Base-by-base conservation (phyloP, 1,139 yeast genomes). In the Candida freyschussii region DNA sequence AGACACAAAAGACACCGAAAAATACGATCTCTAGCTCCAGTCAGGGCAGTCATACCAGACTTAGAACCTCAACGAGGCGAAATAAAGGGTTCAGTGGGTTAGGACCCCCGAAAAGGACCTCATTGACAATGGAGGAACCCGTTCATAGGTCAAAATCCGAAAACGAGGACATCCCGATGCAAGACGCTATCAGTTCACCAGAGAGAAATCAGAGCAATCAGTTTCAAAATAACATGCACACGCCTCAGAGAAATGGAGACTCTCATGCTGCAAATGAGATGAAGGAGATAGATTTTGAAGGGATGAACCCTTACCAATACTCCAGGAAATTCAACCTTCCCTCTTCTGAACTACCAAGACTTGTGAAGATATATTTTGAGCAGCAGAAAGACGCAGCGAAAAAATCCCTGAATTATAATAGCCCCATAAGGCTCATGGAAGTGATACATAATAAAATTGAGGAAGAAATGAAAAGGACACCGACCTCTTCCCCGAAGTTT, bases 21-120 rank as follows among this genome's bases (percentile, higher is more conserved):
- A 30, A 32, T 11, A 32, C 38, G 19, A 31, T 37, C 3, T 30
- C 36, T 3, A 39, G 35, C 7, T 30, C 39, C 3, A 40, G 34
- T 16, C 18, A 29, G 21, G 37, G 38, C 3, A 39, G 37, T 13
- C 33, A 36, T 11, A 24, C 41, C 6, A 36, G 52, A 9, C 34
- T 56, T 12, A 53, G 56, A 37, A 49, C 50, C 36, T 46, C 58
- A 1, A 56, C 55, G 26, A 48, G 64, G 35, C 44, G 63, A 36
- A 50, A 44, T 13, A 53, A 54, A 36, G 42, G 60, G 24, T 51
- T 60, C 32, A 50, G 54, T 5, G 47, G 53, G 11, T 39, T 62
- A 13, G 67, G 67, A 1, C 65, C 65, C 3, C 65, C 67, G 2
- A 59, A 60, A 39, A 53, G 67, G 36, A 48, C 59, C 1, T 30